Conservation (phyloP, 202 grass and related monocot genomes). For the Setaria italica region DNA sequence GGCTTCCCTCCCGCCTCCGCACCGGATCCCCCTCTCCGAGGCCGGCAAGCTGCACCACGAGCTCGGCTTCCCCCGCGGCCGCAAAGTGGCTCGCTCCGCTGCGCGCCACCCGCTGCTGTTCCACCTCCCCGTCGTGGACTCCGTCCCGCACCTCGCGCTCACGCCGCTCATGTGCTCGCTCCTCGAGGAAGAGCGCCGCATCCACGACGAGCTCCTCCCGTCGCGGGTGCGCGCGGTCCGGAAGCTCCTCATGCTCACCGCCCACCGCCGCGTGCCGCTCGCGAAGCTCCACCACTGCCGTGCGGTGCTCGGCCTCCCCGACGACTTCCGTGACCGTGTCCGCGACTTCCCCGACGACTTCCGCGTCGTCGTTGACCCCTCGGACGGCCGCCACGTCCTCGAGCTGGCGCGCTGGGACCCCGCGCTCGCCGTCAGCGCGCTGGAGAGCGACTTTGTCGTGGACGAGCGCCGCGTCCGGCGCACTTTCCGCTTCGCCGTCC, state of each 20-base stretch:
- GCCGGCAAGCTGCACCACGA: slow-evolving; percentile 77
- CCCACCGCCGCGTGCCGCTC: slow-evolving; percentile 65
- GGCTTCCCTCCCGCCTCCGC: slow-evolving; percentile 50
- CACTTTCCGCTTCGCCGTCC: slow-evolving; percentile 76
- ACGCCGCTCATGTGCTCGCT: slow-evolving; percentile 85
- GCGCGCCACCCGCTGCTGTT: slow-evolving; percentile 71
- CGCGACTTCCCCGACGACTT: slow-evolving; percentile 68
- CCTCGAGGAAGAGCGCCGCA: slow-evolving; percentile 62
- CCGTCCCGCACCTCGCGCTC: slow-evolving; percentile 70
- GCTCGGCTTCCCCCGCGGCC: slow-evolving; percentile 75
- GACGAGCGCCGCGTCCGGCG: slow-evolving; percentile 62
- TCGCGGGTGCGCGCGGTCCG: slow-evolving; percentile 53
- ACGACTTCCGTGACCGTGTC: slow-evolving; percentile 83
- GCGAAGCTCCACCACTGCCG: slow-evolving; percentile 88
- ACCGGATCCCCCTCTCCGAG: slow-evolving; percentile 62
- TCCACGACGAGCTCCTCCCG: slow-evolving; percentile 62
- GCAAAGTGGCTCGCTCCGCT: slow-evolving; percentile 64
- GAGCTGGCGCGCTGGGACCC: slow-evolving; percentile 83
- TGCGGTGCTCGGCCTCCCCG: slow-evolving; percentile 71
- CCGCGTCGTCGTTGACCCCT: slow-evolving; percentile 75
- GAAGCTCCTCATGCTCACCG: slow-evolving; percentile 88
- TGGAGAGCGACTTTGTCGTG: slow-evolving; percentile 79
- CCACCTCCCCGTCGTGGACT: slow-evolving; percentile 58
- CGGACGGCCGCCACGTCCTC: slow-evolving; percentile 69
- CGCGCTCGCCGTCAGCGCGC: slow-evolving; percentile 71